Base-by-base conservation (phyloP, 2,329 filamentous ascomycete genomes). In the Monosporascus sp. region DNA sequence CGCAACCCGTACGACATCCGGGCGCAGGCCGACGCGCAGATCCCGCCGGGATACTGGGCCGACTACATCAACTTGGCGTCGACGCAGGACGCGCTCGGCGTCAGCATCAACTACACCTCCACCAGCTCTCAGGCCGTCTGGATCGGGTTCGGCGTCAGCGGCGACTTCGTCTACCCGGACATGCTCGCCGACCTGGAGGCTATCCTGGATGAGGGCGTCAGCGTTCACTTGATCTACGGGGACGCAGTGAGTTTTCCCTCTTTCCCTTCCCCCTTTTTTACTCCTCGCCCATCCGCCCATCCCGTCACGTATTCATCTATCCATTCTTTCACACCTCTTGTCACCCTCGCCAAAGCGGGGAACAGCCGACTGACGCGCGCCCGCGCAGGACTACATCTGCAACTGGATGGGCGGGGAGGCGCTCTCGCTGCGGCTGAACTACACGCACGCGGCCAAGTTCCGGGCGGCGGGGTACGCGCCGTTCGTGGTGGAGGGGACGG, bases 361-460 rank as follows among this genome's bases (percentile, higher is more conserved):
- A 3, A 51, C 2, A 8, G 5, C 14, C 24, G 38, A 20, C 20
- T 49, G 49, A 46, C 52, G 20, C 15, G 22, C 41, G 20, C 1
- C 4, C 5, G 15, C 15, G 36, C 70, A 80, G 55, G 82, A 85
- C 66, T 85, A 81, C 62, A 78, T 82, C 55, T 85, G 82, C 67
- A 85, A 85, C 65, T 85, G 86, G 82, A 74, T 86, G 58, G 89
- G 90, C n/a, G 89, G 88, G 37, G 80, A 94, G 68, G 84, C 85
- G 2, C 76, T 89, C 42, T 88, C 85, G 3, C 74, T 90, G 3
- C 77, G 78, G 6, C 72, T 90, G 0, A 76, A 83, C 41, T 72
- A 76, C 17, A 61, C 69, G 18, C 83, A 86, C 57, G 69, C 74
- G 0, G 68, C 70, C 1, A 69, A 72, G 27, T 94, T 93, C 65